Percentiles rank a stretch among this genome's conserved stretches.
phyloP scores from a whole-genome alignment of 2,329 filamentous ascomycete genomes.

The Fusarium aywerte region DNA sequence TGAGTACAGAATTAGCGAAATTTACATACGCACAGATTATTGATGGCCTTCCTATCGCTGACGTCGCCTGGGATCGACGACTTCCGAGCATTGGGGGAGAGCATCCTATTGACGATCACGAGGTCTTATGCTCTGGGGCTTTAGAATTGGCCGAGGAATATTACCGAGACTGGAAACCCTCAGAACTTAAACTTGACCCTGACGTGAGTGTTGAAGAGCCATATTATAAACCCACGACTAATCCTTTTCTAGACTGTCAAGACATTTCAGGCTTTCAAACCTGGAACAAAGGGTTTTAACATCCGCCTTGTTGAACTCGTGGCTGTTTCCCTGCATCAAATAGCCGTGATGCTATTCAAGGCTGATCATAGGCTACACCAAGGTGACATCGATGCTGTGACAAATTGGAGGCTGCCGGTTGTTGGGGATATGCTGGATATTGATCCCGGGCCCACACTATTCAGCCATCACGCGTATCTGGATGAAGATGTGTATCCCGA shows the following conservation, averaged over 20 bases:
- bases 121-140: slow-evolving; percentile 9
- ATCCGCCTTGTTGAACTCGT: slow-evolving; percentile 8
- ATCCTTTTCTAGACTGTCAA: neutral
- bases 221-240: neutral
- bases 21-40: slow-evolving; percentile 35
- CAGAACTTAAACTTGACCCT: slow-evolving; percentile 15
- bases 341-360: slow-evolving; percentile 9
- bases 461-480: slow-evolving; percentile 21
- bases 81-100: slow-evolving; percentile 22
- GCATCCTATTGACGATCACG: slow-evolving; percentile 27
- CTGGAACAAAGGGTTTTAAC: neutral
- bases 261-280: neutral
- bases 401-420: slow-evolving; percentile 18
- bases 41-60: slow-evolving; percentile 24
- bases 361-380: slow-evolving; percentile 16
- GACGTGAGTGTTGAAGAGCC: neutral
- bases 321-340: slow-evolving; percentile 16
- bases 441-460: slow-evolving; percentile 11
- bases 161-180: slow-evolving; percentile 5
- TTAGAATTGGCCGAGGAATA: neutral
- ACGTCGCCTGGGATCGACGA: slow-evolving; percentile 24
- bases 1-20: slow-evolving; percentile 8
- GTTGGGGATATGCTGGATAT: slow-evolving; percentile 1
- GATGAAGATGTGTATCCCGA: slow-evolving; percentile 31
- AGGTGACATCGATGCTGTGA: slow-evolving; percentile 11